Evolutionary conservation across 1,284 basidiomycete species (phyloP).

Genomic region (Cutaneotrichosporon dermatis): DNA sequence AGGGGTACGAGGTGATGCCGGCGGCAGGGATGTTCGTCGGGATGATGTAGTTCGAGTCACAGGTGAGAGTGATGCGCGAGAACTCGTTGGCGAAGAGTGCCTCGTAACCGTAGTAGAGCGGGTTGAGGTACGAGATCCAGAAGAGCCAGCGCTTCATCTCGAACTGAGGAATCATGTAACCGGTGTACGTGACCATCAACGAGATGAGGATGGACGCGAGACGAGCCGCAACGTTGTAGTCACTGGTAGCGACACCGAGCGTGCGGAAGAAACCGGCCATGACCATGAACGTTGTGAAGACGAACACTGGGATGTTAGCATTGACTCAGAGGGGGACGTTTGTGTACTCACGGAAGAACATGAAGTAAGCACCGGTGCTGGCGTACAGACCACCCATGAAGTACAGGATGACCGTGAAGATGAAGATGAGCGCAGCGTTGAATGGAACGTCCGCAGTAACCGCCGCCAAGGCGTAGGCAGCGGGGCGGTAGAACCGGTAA

Average conservation of each 20-base stretch:
- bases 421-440: conserved; percentile 50
- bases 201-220: conserved; percentile 53
- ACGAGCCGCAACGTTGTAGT: conserved; percentile 54
- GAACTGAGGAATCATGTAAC: conserved; percentile 53
- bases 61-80: conserved; percentile 62
- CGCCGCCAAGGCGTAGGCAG: conserved; percentile 40
- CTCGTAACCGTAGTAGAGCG: conserved; percentile 68
- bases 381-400: conserved; percentile 49
- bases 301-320: conserved; percentile 31
- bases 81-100: conserved; percentile 72
- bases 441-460: conserved; percentile 53
- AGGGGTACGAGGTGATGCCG: conserved; percentile 61
- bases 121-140: conserved; percentile 62
- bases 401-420: conserved; percentile 53
- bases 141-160: conserved; percentile 83
- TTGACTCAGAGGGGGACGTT: neutral
- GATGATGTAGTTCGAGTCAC: conserved; percentile 64
- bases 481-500: conserved; percentile 74
- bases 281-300: conserved; percentile 49
- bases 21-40: conserved; percentile 60
- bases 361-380: conserved; percentile 53
- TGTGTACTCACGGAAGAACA: conserved; percentile 9
- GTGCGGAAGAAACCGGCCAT: conserved; percentile 51
- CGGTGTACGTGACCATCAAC: conserved; percentile 49
- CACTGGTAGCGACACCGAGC: conserved; percentile 50